Evolutionary conservation across 2,329 filamentous ascomycete species (phyloP).

Genomic region (Xylaria sp.): DNA sequence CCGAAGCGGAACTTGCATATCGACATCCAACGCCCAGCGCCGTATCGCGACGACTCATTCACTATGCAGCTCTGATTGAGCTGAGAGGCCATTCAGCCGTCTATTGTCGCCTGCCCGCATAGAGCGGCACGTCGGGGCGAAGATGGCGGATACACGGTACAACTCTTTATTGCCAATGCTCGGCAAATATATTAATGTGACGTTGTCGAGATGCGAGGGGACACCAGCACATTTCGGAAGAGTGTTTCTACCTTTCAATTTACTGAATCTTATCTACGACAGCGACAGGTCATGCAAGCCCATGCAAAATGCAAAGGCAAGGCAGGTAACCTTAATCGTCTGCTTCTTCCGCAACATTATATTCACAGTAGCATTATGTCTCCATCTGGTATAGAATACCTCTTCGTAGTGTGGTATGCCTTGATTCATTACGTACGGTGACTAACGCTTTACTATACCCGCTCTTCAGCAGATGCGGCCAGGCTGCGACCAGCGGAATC

Average conservation of each 20-base stretch:
- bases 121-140: constrained; percentile 36
- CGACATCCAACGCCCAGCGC: constrained; percentile 4
- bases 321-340: constrained; percentile 38
- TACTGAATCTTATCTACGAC: constrained; percentile 27
- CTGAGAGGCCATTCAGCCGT: constrained; percentile 8
- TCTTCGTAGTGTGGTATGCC: neutral
- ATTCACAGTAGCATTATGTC: constrained; percentile 26
- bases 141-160: constrained; percentile 31
- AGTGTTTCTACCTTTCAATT: constrained; percentile 11
- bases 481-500: constrained; percentile 20
- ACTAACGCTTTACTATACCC: constrained; percentile 9
- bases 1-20: constrained; percentile 15
- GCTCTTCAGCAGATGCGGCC: constrained; percentile 12
- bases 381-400: constrained; percentile 9
- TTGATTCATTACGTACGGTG: constrained; percentile 1
- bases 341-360: constrained; percentile 26
- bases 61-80: constrained; percentile 6
- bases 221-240: constrained; percentile 14
- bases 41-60: constrained; percentile 4
- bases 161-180: constrained; percentile 29
- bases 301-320: constrained; percentile 37
- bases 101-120: constrained; percentile 23
- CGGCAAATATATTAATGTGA: constrained; percentile 34
- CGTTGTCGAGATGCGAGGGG: constrained; percentile 28
- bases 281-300: constrained; percentile 24